Percentiles rank a stretch among this genome's conserved stretches.
phyloP scores from a whole-genome alignment of 768 basidiomycete species.

The Kwoniella pini region DNA sequence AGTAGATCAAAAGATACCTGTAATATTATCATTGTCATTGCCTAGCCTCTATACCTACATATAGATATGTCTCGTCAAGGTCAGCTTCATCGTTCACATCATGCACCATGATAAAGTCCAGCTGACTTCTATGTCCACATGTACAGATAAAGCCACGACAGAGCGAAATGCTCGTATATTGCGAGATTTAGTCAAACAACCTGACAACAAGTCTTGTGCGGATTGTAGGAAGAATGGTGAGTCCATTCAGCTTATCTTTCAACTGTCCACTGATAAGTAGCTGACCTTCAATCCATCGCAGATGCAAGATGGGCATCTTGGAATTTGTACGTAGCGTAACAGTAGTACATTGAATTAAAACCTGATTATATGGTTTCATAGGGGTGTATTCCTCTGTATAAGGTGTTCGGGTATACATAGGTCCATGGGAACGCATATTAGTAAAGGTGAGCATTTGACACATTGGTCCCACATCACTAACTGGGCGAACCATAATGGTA shows the following conservation, averaged over 20 bases:
- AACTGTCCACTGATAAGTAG: too few species aligned
- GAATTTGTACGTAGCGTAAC: constrained; percentile 69
- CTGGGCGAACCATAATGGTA: too few species aligned
- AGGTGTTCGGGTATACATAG: constrained; percentile 97
- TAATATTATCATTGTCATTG: background rate
- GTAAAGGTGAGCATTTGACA: constrained; percentile 59
- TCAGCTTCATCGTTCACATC: constrained; percentile 5
- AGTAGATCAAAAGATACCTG: too few species aligned
- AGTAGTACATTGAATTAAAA: background rate
- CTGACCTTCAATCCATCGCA: constrained; percentile 51
- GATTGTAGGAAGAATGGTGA: constrained; percentile 95
- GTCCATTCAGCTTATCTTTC: constrained; percentile 44
- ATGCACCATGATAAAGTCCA: background rate
- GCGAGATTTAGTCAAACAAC: constrained; percentile 79
- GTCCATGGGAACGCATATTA: constrained; percentile 97
- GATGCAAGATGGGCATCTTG: constrained; percentile 98
- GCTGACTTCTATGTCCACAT: constrained; percentile 2
- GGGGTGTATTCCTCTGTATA: constrained; percentile 92
- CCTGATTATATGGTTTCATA: constrained; percentile 44
- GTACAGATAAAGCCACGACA: constrained; percentile 76
- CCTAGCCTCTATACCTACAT: too few species aligned
- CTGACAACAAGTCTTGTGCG: constrained; percentile 91
- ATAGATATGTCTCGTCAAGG: constrained; percentile 40
- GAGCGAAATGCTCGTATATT: constrained; percentile 76
- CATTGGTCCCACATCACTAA: too few species aligned